Conservation (phyloP, 2,329 filamentous ascomycete genomes). For the Aurifilum marmelostoma region DNA sequence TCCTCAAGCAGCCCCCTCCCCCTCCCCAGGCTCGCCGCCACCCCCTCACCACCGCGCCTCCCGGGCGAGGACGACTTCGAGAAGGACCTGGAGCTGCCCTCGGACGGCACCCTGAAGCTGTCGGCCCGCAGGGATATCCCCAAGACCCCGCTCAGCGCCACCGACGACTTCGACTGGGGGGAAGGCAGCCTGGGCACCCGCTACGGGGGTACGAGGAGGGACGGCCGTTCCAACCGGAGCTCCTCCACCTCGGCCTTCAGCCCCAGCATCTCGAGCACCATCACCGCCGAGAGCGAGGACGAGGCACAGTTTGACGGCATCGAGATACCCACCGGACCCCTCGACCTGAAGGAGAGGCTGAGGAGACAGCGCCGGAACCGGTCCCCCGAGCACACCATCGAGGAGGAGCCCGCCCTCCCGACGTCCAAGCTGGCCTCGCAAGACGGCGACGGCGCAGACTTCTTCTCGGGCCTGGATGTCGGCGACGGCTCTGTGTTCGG, state of each 20-base stretch:
- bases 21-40: slow-evolving; percentile 48
- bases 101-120: slow-evolving; percentile 66
- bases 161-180: slow-evolving; percentile 89
- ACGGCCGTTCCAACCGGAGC: slow-evolving; percentile 78
- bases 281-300: slow-evolving; percentile 90
- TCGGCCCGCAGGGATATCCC: slow-evolving; percentile 64
- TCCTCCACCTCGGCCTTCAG: slow-evolving; percentile 89
- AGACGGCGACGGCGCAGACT: slow-evolving; percentile 67
- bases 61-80: slow-evolving; percentile 69
- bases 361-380: slow-evolving; percentile 68
- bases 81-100: slow-evolving; percentile 71
- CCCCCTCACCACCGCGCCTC: slow-evolving; percentile 14
- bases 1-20: slow-evolving; percentile 61
- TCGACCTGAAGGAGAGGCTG: slow-evolving; percentile 81
- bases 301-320: slow-evolving; percentile 84
- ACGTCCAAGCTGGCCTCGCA: slow-evolving; percentile 34
- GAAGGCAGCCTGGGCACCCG: slow-evolving; percentile 91
- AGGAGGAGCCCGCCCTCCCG: slow-evolving; percentile 37
- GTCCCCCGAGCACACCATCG: slow-evolving; percentile 54
- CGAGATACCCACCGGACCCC: slow-evolving; percentile 77
- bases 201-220: slow-evolving; percentile 82
- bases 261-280: slow-evolving; percentile 87
- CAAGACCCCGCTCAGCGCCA: slow-evolving; percentile 59
- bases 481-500: slow-evolving; percentile 82
- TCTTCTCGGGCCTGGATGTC: slow-evolving; percentile 84